Evolutionary conservation across 2,329 filamentous ascomycete species (phyloP), one percentile per base, ranked within the genome.

Genomic region (Claviceps sp.): DNA sequence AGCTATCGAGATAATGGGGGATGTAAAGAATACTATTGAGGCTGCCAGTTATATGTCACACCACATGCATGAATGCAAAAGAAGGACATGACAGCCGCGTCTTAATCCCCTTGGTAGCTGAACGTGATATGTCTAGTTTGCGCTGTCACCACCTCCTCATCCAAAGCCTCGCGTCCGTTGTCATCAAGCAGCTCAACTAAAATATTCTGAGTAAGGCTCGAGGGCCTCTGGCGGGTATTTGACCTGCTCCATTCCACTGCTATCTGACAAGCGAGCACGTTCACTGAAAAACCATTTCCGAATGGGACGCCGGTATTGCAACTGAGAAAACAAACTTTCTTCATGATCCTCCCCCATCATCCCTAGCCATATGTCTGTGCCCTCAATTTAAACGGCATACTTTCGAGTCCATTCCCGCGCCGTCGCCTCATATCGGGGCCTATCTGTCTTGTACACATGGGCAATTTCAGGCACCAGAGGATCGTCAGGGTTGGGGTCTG

Each of bases 401-500:
- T 98, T 98, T 71, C 91, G 83, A 64, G 93, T 98, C 93, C 93
- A 98, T 76, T 98, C 93, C 63, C 91, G 80, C 56, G 93, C 93
- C 54, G 90, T 97, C 60, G 89, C 87, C 76, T 98, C 93, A 72
- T 98, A 98, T 70, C 89, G 81, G 63, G 87, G 82, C 63, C 89
- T 87, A 72, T 98, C 93, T 59, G 91, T 96, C 84, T 98, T 98
- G 87, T 98, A 98, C 68, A 97, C 89, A 68, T 98, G 93, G 64
- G 93, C 93, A 65, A 98, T 98, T 77, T 98, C 93, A 58, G 93
- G 93, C 56, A 98, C 93, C 61, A 98, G 84, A 66, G 93, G 93
- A 72, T 98, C 93, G 70, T 98, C 93, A 59, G 93, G 93, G 79
- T 98, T 98, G 62, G 93, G 93, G 75, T 98, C 93, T 67, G 93